These are phyloP conservation scores for Pezicula neosporulosa DNA, from an alignment of 2,329 filamentous ascomycete species.

Conservation along the genomic window DNA sequence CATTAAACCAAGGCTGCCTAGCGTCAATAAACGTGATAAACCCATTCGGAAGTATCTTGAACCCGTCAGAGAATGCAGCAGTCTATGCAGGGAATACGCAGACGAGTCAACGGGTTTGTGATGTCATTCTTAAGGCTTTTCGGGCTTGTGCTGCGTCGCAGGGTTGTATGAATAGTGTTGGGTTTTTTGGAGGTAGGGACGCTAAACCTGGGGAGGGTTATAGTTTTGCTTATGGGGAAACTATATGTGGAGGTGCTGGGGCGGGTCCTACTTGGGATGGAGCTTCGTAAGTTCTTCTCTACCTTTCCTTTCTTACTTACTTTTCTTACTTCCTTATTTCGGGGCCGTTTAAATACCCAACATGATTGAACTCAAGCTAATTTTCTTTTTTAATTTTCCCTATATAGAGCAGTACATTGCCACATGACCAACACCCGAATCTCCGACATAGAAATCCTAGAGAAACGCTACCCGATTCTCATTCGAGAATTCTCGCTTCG, in stretches of 20 bases:
- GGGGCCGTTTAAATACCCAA: too few species aligned
- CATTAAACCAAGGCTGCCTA: conserved; percentile 78
- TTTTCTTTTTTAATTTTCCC: too few species aligned
- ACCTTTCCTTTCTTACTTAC: neutral
- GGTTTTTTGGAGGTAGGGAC: conserved; percentile 73
- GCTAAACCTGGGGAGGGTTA: conserved; percentile 44
- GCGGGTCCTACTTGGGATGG: conserved; percentile 71
- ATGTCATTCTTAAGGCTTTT: conserved; percentile 77
- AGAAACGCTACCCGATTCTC: conserved; percentile 70
- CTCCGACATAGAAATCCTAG: conserved; percentile 74
- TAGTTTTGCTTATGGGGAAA: conserved; percentile 81
- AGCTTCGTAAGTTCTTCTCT: neutral
- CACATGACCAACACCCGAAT: conserved; percentile 88
- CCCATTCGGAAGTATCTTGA: conserved; percentile 65
- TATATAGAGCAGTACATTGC: conserved; percentile 66
- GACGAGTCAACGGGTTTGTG: conserved; percentile 53
- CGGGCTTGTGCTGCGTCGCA: conserved; percentile 71
- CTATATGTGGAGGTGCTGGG: conserved; percentile 71
- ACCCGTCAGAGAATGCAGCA: conserved; percentile 68
- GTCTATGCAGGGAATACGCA: conserved; percentile 53
- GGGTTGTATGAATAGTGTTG: conserved; percentile 78
- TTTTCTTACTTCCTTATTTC: too few species aligned
- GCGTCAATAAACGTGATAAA: conserved; percentile 69
- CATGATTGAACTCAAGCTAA: too few species aligned
- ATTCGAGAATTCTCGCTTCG: conserved; percentile 66